These are phyloP conservation scores for Ustilago xerochloae DNA, from an alignment of 1,284 basidiomycete species.

Conservation along the genomic window DNA sequence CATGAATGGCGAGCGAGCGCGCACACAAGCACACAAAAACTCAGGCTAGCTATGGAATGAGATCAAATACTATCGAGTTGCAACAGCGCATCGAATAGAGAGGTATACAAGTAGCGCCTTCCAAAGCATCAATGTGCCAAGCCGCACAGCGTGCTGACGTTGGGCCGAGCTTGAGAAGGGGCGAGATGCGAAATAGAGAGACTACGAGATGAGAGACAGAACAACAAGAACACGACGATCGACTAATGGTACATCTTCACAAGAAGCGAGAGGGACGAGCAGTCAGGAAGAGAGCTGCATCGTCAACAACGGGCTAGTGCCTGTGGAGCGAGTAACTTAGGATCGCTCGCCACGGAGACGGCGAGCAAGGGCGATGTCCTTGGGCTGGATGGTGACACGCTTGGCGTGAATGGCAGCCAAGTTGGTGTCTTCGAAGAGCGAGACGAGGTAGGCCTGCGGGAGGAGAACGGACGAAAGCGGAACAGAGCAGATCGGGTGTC, in stretches of 20 bases:
- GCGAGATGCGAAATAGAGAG: constrained; percentile 32
- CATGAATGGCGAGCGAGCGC: background rate
- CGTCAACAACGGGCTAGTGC: constrained; percentile 7
- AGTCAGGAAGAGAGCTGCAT: background rate
- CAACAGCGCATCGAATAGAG: constrained; percentile 13
- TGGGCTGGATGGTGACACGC: constrained; percentile 97
- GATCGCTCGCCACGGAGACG: constrained; percentile 81
- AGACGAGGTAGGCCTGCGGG: constrained; percentile 84
- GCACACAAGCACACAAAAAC: background rate
- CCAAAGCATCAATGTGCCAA: constrained; percentile 15
- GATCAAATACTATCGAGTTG: constrained; percentile 32
- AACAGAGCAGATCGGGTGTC: background rate
- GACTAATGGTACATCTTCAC: constrained; percentile 47
- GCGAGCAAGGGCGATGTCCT: constrained; percentile 94
- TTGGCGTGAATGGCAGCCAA: constrained; percentile 97
- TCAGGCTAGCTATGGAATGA: background rate
- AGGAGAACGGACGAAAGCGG: background rate
- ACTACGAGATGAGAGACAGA: constrained; percentile 17
- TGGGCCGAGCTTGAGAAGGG: constrained; percentile 22
- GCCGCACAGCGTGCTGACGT: background rate
- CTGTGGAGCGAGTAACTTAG: constrained; percentile 32
- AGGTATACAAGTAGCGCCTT: constrained; percentile 47
- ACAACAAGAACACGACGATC: constrained; percentile 17
- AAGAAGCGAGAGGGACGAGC: constrained; percentile 4
- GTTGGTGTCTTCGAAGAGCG: constrained; percentile 80